phyloP scores from a whole-genome alignment of 768 basidiomycete genomes.

The Gloeophyllum trabeum region DNA sequence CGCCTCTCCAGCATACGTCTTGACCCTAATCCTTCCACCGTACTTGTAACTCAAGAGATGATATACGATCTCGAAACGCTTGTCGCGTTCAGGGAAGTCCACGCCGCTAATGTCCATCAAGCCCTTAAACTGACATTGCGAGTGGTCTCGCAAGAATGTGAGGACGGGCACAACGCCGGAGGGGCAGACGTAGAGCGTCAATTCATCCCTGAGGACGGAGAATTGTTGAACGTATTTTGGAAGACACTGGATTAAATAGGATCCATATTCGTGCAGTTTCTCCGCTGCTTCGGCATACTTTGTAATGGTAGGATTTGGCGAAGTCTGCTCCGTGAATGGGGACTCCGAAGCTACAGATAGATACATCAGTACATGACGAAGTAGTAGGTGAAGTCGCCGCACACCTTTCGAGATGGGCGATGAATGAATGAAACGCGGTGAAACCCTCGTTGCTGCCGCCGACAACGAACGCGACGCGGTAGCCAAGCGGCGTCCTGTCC shows the following conservation, averaged over 20 bases:
- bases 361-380: neutral
- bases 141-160: slow-evolving; percentile 90
- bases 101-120: slow-evolving; percentile 92
- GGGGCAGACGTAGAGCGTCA: slow-evolving; percentile 81
- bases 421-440: slow-evolving; percentile 26
- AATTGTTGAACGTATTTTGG: slow-evolving; percentile 98
- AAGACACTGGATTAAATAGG: slow-evolving; percentile 85
- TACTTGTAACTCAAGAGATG: slow-evolving; percentile 76
- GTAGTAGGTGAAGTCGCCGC: neutral
- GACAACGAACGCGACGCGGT: slow-evolving; percentile 23
- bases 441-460: slow-evolving; percentile 12
- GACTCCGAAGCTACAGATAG: slow-evolving; percentile 41
- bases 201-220: slow-evolving; percentile 92
- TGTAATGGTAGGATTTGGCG: slow-evolving; percentile 73
- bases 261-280: slow-evolving; percentile 82
- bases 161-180: slow-evolving; percentile 74
- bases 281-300: slow-evolving; percentile 65
- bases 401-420: slow-evolving; percentile 35
- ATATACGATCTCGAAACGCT: slow-evolving; percentile 96
- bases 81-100: slow-evolving; percentile 87
- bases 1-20: slow-evolving; percentile 93
- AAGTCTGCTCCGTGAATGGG: slow-evolving; percentile 85
- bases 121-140: slow-evolving; percentile 88
- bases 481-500: slow-evolving; percentile 32
- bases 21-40: slow-evolving; percentile 84